Conservation (phyloP, 139 green algal species). For the Asterochloris sp. region DNA sequence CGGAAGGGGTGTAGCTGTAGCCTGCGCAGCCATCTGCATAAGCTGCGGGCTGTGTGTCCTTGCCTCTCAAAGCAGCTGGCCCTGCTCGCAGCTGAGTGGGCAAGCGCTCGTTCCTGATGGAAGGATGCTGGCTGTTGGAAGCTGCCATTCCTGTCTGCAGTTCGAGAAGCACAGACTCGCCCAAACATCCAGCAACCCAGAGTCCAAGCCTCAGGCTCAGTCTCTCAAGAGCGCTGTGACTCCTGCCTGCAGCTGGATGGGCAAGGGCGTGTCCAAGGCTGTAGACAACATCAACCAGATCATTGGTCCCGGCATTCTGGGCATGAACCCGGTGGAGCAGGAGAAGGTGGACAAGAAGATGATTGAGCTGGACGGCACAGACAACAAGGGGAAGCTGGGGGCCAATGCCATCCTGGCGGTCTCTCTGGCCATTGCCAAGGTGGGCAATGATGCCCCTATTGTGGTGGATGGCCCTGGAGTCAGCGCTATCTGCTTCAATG, state of each 20-base stretch:
- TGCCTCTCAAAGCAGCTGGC: too few species aligned
- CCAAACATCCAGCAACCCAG: not conserved
- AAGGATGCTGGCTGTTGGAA: too few species aligned
- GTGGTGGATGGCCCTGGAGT: too few species aligned
- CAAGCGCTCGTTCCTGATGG: too few species aligned
- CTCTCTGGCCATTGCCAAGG: conserved; percentile 90
- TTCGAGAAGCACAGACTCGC: too few species aligned
- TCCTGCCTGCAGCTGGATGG: conserved; percentile 63
- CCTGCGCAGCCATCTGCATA: too few species aligned
- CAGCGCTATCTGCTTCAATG: too few species aligned
- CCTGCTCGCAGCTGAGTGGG: too few species aligned
- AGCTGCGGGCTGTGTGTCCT: too few species aligned
- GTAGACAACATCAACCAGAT: conserved; percentile 96
- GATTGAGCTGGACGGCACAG: conserved; percentile 93
- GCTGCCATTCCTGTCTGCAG: too few species aligned
- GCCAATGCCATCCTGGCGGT: conserved; percentile 99
- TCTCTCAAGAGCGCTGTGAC: not conserved
- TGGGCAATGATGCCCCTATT: too few species aligned
- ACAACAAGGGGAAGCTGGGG: conserved; percentile 97
- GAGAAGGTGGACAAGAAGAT: conserved; percentile 89
- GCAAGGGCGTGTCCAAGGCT: conserved; percentile 94
- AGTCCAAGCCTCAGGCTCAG: not conserved
- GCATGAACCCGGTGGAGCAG: conserved; percentile 91
- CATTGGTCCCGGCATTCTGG: conserved; percentile 87
- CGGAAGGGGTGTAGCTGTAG: too few species aligned